phyloP scores from a whole-genome alignment of 805 yeast species.

The Vanderwaltozyma verrucispora region DNA sequence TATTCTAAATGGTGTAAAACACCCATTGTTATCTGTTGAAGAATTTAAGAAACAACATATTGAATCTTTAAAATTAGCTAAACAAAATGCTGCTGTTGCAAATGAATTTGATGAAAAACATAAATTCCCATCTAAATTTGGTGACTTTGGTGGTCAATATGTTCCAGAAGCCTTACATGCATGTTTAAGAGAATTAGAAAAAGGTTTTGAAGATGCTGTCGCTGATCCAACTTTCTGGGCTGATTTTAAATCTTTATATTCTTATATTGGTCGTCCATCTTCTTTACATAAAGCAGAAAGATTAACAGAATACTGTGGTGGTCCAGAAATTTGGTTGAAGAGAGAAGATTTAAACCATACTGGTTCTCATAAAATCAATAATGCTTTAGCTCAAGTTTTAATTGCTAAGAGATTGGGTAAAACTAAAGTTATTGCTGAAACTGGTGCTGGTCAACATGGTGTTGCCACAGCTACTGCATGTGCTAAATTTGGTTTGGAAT shows the following conservation, averaged over 20 bases:
- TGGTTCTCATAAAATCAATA: slow-evolving; percentile 81
- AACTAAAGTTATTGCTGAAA: slow-evolving; percentile 70
- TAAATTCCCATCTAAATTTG: slow-evolving; percentile 69
- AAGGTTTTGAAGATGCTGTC: slow-evolving; percentile 75
- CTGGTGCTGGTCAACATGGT: slow-evolving; percentile 93
- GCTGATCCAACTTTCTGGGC: slow-evolving; percentile 92
- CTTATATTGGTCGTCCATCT: slow-evolving; percentile 96
- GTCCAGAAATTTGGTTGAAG: slow-evolving; percentile 94
- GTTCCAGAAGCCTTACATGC: slow-evolving; percentile 95
- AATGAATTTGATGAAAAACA: slow-evolving; percentile 45
- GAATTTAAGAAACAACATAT: slow-evolving; percentile 31
- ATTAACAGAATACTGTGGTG: slow-evolving; percentile 82
- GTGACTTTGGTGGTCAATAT: slow-evolving; percentile 96
- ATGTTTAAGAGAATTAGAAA: slow-evolving; percentile 81
- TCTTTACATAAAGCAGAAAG: slow-evolving; percentile 85
- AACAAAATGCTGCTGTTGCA: slow-evolving; percentile 13
- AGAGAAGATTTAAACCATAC: slow-evolving; percentile 93
- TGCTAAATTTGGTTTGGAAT: slow-evolving; percentile 85
- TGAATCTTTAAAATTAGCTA: slow-evolving; percentile 16
- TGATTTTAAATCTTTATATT: slow-evolving; percentile 73
- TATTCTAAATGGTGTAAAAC: slow-evolving; percentile 52
- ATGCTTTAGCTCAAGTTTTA: slow-evolving; percentile 73
- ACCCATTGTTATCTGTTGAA: slow-evolving; percentile 22
- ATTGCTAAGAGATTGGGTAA: slow-evolving; percentile 74
- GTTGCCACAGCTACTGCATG: slow-evolving; percentile 90